Evolutionary conservation across 495 filamentous ascomycete species (phyloP).

Genomic region (Penicillium malachiteum): DNA sequence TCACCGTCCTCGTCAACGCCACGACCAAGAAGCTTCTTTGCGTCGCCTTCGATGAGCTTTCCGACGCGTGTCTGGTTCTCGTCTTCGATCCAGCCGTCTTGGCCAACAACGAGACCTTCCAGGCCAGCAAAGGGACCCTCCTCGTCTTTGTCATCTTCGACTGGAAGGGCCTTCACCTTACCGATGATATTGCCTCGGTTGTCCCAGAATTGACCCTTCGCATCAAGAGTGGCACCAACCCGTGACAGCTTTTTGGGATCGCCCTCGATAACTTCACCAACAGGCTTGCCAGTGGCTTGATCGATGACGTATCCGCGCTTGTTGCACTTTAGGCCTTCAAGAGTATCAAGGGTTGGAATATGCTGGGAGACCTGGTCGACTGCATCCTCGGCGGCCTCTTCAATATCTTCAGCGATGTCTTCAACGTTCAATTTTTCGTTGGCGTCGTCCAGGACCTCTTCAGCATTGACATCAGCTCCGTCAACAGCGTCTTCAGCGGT

Average conservation of each 20-base stretch:
- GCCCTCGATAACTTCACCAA: constrained; percentile 61
- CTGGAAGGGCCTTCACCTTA: constrained; percentile 56
- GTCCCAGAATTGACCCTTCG: constrained; percentile 63
- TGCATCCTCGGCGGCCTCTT: constrained; percentile 31
- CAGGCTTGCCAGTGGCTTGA: constrained; percentile 45
- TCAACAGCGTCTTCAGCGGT: constrained; percentile 16
- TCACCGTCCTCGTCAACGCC: constrained; percentile 66
- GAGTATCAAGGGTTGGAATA: constrained; percentile 55
- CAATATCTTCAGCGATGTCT: constrained; percentile 29
- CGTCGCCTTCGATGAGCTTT: constrained; percentile 57
- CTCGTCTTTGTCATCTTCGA: constrained; percentile 54
- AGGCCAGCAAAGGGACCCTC: constrained; percentile 64
- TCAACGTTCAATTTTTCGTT: background rate
- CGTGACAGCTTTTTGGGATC: constrained; percentile 58
- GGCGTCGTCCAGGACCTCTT: constrained; percentile 16
- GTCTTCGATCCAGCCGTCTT: constrained; percentile 60
- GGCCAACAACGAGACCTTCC: constrained; percentile 59
- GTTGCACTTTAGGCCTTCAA: constrained; percentile 63
- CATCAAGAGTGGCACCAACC: constrained; percentile 54
- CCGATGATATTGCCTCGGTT: constrained; percentile 60
- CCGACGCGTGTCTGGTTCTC: constrained; percentile 60
- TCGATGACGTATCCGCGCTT: constrained; percentile 61
- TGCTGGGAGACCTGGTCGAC: constrained; percentile 33
- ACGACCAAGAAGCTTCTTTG: constrained; percentile 62
- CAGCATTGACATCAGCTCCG: constrained; percentile 17